Conservation (phyloP, 2,329 filamentous ascomycete genomes). For the Thielaviopsis euricoi region DNA sequence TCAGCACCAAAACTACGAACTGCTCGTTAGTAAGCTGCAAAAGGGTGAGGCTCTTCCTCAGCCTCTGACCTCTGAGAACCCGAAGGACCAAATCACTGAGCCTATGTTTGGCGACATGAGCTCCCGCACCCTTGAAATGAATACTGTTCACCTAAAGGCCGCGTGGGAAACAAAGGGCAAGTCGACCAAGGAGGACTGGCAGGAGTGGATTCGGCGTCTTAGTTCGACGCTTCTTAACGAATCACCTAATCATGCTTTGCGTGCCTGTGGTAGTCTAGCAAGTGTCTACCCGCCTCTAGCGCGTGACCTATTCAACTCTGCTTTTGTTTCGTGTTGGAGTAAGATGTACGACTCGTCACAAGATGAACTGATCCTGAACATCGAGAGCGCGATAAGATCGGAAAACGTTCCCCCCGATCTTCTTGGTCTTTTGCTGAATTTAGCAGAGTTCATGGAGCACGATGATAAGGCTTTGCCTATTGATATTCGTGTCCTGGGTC, state of each 20-base stretch:
- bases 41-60: conserved; percentile 92
- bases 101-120: conserved; percentile 66
- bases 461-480: conserved; percentile 97
- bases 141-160: conserved; percentile 89
- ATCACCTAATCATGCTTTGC: conserved; percentile 85
- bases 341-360: conserved; percentile 95
- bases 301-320: conserved; percentile 91
- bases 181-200: conserved; percentile 96
- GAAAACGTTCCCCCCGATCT: conserved; percentile 93
- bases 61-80: conserved; percentile 74
- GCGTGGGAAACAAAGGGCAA: conserved; percentile 97
- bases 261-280: conserved; percentile 81
- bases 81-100: conserved; percentile 62
- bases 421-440: conserved; percentile 79
- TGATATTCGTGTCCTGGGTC: conserved; percentile 83
- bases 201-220: conserved; percentile 95
- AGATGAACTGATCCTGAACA: conserved; percentile 86
- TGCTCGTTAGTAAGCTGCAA: conserved; percentile 80
- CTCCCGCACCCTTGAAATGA: conserved; percentile 90
- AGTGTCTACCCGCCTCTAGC: conserved; percentile 84
- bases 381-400: conserved; percentile 88
- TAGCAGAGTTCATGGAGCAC: conserved; percentile 99
- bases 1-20: conserved; percentile 78
- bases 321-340: conserved; percentile 97
- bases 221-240: conserved; percentile 90